These are phyloP conservation scores for Arabis alpina DNA, from an alignment of 345 rosid species.

Conservation along the genomic window DNA sequence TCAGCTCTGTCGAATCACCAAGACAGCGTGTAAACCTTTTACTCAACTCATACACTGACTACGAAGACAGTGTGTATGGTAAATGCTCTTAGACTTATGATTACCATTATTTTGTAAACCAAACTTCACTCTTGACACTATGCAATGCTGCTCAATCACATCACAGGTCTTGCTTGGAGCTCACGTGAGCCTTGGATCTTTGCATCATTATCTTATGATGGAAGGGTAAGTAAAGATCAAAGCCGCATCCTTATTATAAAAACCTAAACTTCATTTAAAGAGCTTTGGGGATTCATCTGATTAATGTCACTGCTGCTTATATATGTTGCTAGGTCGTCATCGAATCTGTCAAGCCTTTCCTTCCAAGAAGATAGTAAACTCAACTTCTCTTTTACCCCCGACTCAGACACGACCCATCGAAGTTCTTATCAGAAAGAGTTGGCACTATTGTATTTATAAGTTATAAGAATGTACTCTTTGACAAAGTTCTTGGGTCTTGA, in stretches of 20 bases:
- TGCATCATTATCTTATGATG: constrained; percentile 92
- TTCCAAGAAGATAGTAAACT: constrained; percentile 47
- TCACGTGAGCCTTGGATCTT: constrained; percentile 85
- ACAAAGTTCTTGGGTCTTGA: constrained; percentile 17
- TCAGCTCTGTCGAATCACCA: constrained; percentile 52
- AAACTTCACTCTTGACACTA: constrained; percentile 22
- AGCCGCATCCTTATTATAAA: background rate
- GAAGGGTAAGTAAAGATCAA: constrained; percentile 63
- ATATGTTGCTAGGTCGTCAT: constrained; percentile 60
- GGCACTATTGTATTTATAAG: constrained; percentile 19
- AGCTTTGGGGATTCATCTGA: constrained; percentile 14
- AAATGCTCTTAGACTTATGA: constrained; percentile 28
- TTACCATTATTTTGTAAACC: constrained; percentile 18
- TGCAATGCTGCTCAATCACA: constrained; percentile 16
- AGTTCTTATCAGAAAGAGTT: constrained; percentile 16
- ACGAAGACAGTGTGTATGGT: constrained; percentile 93
- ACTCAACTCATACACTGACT: constrained; percentile 76
- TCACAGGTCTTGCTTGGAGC: constrained; percentile 90
- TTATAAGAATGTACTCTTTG: constrained; percentile 18
- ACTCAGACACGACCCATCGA: constrained; percentile 12
- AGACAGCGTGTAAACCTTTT: constrained; percentile 48
- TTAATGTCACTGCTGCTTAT: constrained; percentile 15
- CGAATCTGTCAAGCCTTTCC: constrained; percentile 66
- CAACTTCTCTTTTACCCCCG: constrained; percentile 20
- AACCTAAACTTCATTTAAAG: constrained; percentile 4